Conservation (phyloP, 1,284 basidiomycete genomes). For the Cryptococcus jaspeensis region DNA sequence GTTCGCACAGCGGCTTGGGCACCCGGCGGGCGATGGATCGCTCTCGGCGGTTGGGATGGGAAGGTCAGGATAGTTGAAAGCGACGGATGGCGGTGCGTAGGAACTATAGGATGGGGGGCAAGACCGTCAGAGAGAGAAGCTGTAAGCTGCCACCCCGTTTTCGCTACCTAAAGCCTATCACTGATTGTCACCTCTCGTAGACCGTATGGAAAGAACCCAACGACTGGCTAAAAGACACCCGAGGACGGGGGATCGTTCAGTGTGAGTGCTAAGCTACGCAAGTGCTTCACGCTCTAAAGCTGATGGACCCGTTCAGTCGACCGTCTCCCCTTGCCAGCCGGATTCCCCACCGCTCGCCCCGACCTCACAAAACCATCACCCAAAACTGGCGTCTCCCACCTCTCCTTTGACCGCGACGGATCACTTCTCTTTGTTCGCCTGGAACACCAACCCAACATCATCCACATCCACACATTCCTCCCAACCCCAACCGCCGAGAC, state of each 20-base stretch:
- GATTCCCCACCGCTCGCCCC: conserved; percentile 17
- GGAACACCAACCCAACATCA: conserved; percentile 23
- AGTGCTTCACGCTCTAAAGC: not conserved
- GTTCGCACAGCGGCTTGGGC: conserved; percentile 75
- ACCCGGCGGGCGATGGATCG: conserved; percentile 73
- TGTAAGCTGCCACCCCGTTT: conserved; percentile 54
- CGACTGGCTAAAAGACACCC: conserved; percentile 74
- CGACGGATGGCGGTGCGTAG: conserved; percentile 72
- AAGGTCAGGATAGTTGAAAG: conserved; percentile 77
- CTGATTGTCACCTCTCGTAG: conserved; percentile 50
- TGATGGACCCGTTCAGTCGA: conserved; percentile 20
- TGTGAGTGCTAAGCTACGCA: conserved; percentile 54
- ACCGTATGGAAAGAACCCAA: conserved; percentile 74
- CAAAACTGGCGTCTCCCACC: conserved; percentile 63
- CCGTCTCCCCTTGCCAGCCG: conserved; percentile 8
- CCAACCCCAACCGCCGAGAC: conserved; percentile 13
- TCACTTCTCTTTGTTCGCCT: conserved; percentile 64
- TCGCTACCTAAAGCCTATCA: too few species aligned
- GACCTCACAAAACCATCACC: conserved; percentile 20
- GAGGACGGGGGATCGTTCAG: conserved; percentile 61
- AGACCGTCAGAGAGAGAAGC: conserved; percentile 58
- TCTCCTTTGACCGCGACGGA: conserved; percentile 76
- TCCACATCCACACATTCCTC: conserved; percentile 44
- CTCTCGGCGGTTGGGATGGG: conserved; percentile 78
- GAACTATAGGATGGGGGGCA: conserved; percentile 61